These are phyloP conservation scores for Marasmius oreades DNA, from an alignment of 1,284 basidiomycete genomes.

Conservation along the genomic window DNA sequence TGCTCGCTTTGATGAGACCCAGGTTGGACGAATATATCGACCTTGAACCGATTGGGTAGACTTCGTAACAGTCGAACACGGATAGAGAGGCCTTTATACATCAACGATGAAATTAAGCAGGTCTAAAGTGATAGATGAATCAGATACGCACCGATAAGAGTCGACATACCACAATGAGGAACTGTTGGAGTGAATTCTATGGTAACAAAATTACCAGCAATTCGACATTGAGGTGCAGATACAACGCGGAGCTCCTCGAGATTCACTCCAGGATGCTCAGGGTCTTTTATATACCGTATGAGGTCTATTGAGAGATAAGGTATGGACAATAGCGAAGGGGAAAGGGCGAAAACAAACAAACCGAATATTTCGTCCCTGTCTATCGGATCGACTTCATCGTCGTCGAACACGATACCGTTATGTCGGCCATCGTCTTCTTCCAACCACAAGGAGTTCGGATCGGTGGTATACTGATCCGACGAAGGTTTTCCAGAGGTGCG, in stretches of 20 bases:
- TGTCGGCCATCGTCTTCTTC: conserved; percentile 34
- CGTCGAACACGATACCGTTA: conserved; percentile 33
- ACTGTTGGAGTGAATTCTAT: conserved; percentile 97
- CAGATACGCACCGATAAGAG: conserved; percentile 77
- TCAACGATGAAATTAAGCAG: not conserved
- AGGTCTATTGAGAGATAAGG: conserved; percentile 55
- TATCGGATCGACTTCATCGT: conserved; percentile 53
- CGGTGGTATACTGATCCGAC: conserved; percentile 31
- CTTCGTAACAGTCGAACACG: conserved; percentile 89
- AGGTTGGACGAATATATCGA: conserved; percentile 91
- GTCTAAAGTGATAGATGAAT: not conserved
- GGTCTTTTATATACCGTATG: conserved; percentile 91
- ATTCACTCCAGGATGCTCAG: conserved; percentile 90
- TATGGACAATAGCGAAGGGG: conserved; percentile 3
- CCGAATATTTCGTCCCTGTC: conserved; percentile 72
- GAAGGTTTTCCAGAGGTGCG: conserved; percentile 35
- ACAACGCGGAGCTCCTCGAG: conserved; percentile 97
- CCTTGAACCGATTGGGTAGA: conserved; percentile 89
- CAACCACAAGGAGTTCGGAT: conserved; percentile 49
- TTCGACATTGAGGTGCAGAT: conserved; percentile 81
- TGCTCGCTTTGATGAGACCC: conserved; percentile 96
- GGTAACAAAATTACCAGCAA: conserved; percentile 70
- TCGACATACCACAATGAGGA: conserved; percentile 98
- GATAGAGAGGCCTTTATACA: conserved; percentile 76
- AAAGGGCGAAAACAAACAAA: conserved; percentile 21